Base-by-base conservation (phyloP, 129 eudicot species). In the Saussurea involucrata region DNA sequence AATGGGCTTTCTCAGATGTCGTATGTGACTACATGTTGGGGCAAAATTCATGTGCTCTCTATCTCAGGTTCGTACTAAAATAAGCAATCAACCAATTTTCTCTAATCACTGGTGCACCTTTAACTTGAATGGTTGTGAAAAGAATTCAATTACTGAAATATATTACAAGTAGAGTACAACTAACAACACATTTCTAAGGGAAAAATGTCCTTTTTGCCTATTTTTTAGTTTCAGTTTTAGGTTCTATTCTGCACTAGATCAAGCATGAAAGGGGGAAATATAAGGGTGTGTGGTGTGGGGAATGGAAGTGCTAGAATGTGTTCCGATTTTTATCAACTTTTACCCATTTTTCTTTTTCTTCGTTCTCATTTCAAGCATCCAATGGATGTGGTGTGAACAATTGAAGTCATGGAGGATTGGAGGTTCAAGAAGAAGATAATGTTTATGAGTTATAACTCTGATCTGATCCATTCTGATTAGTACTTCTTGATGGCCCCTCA, bases 21-120 rank as follows among this genome's bases (percentile, higher is more conserved):
- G 85, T 92, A 36, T 90, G 92, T 71, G 99, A 92, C 82, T 95
- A 92, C 77, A 76, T 88, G 82, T 81, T 95, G 88, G 97, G 99
- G 76, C 85, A 80, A 66, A 87, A 80, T 74, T 65, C 99, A 1
- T 95, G 99, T 79, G 99, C 99, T 83, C 97, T 92, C 63, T 95
- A 87, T 85, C 86, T 95, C 61, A 95, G 97, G 99, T 95, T 81
- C 63, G 87, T 22, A 74, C n/a, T 75, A 69, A 5, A n/a, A 55
- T 31, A 71, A 17, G 58, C 15, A 55, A 27, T 69, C 29, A 36
- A 63, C 21, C 24, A 40, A 63, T 67, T 46, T 49, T 71, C 44
- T 31, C 25, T 57, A 13, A 49, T 66, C 24, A 10, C 12, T 53
- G 4, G 7, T 57, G 32, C 37, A 21, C 53, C 12, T 21, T 36